Evolutionary conservation across 495 filamentous ascomycete species (phyloP).

Genomic region (Trichocladium uniseriatum): DNA sequence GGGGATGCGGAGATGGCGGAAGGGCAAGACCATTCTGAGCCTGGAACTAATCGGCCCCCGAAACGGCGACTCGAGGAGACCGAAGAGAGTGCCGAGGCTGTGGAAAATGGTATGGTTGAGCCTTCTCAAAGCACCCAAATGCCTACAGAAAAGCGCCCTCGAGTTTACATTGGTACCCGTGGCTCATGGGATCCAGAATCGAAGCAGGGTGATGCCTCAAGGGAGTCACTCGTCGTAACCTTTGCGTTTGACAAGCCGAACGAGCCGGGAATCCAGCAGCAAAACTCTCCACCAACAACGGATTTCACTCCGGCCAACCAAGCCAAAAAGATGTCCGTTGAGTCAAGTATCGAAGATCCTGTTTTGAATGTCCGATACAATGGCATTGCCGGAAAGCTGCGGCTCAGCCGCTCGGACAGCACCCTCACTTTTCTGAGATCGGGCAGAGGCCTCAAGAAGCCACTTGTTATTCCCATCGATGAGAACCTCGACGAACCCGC

Average conservation of each 20-base stretch:
- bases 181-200: slow-evolving; percentile 16
- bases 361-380: slow-evolving; percentile 15
- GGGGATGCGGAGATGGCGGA: not conserved
- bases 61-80: slow-evolving; percentile 7
- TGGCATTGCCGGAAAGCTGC: slow-evolving; percentile 12
- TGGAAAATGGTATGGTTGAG: not conserved
- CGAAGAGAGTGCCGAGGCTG: not conserved
- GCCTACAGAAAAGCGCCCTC: not conserved
- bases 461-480: slow-evolving; percentile 12
- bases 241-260: slow-evolving; percentile 28
- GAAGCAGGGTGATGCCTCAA: slow-evolving; percentile 6
- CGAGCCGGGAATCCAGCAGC: not conserved
- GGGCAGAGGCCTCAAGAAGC: slow-evolving; percentile 4
- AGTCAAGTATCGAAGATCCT: not conserved
- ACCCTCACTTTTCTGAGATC: slow-evolving; percentile 8
- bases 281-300: not conserved
- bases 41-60: not conserved
- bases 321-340: not conserved
- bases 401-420: not conserved
- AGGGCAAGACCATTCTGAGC: not conserved
- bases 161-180: slow-evolving; percentile 14
- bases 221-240: slow-evolving; percentile 28
- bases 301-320: not conserved
- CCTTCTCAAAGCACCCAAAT: not conserved
- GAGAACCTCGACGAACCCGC: slow-evolving; percentile 7